Evolutionary conservation across 805 yeast genomes (phyloP).

Genomic region (Saturnispora gosingensis): DNA sequence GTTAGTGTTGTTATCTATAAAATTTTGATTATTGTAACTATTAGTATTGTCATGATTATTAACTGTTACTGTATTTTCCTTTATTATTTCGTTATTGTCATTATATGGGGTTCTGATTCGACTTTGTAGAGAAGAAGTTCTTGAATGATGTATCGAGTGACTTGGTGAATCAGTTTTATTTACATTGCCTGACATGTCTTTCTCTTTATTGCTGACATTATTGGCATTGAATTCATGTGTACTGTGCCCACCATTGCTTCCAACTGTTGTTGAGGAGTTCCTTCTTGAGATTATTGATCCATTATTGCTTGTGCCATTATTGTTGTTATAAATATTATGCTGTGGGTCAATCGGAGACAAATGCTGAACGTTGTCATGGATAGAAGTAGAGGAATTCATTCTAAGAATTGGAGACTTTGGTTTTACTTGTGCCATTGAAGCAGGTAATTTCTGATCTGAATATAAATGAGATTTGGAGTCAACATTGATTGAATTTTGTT

Average conservation of each 20-base stretch:
- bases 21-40: not conserved
- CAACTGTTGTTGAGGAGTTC: conserved; percentile 10
- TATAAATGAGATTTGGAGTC: conserved; percentile 6
- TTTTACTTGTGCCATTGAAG: conserved; percentile 27
- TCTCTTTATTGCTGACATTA: conserved; percentile 7
- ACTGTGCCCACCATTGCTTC: not conserved
- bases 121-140: conserved; percentile 6
- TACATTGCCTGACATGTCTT: conserved; percentile 2
- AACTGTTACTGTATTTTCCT: not conserved
- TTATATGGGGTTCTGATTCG: conserved; percentile 10
- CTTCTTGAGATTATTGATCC: conserved; percentile 13
- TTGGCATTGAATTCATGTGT: conserved; percentile 7
- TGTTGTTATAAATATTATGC: conserved; percentile 5
- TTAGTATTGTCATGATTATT: not conserved
- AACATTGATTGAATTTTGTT: conserved; percentile 2
- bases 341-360: conserved; percentile 10
- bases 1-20: not conserved
- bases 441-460: conserved; percentile 20
- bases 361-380: conserved; percentile 14
- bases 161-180: conserved; percentile 7
- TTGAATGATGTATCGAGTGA: conserved; percentile 5
- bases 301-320: not conserved
- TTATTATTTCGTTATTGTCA: not conserved
- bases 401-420: conserved; percentile 28
- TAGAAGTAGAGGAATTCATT: conserved; percentile 25